phyloP scores from a whole-genome alignment of 768 basidiomycete genomes.

The Lentinula raphanica region DNA sequence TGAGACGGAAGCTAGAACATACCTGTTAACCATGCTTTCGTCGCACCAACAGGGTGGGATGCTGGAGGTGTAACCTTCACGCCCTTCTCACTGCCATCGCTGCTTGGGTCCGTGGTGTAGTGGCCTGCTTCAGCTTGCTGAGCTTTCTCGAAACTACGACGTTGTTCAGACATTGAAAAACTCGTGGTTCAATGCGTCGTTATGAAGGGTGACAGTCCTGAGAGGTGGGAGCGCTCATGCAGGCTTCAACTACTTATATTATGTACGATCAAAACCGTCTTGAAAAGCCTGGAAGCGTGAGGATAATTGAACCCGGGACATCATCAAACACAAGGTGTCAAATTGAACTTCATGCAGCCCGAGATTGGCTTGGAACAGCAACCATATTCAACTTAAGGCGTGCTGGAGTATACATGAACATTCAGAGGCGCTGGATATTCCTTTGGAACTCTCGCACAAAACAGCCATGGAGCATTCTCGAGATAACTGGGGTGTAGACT shows the following conservation, averaged over 20 bases:
- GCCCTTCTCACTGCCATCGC: not conserved
- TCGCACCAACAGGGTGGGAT: slow-evolving; percentile 2
- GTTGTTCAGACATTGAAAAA: not conserved
- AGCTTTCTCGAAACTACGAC: not conserved
- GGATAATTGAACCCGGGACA: not conserved
- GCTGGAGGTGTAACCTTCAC: not conserved
- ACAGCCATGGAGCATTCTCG: not conserved
- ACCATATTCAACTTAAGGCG: too few relatives aligned
- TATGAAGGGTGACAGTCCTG: not conserved
- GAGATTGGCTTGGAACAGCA: too few relatives aligned
- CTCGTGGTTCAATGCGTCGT: not conserved
- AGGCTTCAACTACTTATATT: not conserved
- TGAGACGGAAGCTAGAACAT: not conserved
- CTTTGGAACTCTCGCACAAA: not conserved
- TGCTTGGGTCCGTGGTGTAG: not conserved
- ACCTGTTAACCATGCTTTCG: slow-evolving; percentile 1
- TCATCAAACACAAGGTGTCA: not conserved
- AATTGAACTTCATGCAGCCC: too few relatives aligned
- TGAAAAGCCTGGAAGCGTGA: not conserved
- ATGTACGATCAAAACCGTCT: not conserved
- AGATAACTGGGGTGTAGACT: not conserved
- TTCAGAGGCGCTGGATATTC: not conserved
- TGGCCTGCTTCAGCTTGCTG: not conserved
- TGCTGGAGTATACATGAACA: not conserved
- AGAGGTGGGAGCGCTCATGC: not conserved